phyloP scores from a whole-genome alignment of 306 rosid genomes.

The Trifolium subterraneum region DNA sequence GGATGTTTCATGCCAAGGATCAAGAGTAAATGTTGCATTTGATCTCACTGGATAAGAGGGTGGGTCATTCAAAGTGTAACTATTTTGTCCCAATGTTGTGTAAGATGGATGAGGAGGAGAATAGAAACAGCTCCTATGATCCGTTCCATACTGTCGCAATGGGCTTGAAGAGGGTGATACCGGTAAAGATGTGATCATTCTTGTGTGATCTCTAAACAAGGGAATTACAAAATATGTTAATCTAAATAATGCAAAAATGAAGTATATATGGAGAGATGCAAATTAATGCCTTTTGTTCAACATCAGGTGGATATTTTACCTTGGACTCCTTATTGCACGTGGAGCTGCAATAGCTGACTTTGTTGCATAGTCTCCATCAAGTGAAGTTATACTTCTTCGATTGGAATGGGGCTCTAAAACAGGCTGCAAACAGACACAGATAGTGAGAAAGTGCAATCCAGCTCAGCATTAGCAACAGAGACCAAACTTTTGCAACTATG shows the following conservation, averaged over 20 bases:
- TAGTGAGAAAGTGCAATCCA: conserved; percentile 39
- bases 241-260: conserved; percentile 16
- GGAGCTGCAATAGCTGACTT: conserved; percentile 48
- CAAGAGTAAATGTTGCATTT: conserved; percentile 56
- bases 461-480: conserved; percentile 17
- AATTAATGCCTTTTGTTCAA: conserved; percentile 12
- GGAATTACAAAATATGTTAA: conserved; percentile 29
- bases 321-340: conserved; percentile 49
- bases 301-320: conserved; percentile 46
- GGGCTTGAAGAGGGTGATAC: conserved; percentile 98
- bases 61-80: conserved; percentile 56
- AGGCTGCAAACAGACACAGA: conserved; percentile 45
- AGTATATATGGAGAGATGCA: conserved; percentile 13
- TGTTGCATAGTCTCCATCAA: conserved; percentile 52
- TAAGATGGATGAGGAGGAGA: conserved; percentile 87
- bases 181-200: conserved; percentile 81
- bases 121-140: conserved; percentile 59
- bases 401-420: conserved; percentile 49
- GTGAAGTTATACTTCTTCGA: conserved; percentile 46
- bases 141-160: conserved; percentile 63
- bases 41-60: conserved; percentile 59
- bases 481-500: conserved; percentile 26
- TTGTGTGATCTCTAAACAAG: conserved; percentile 65
- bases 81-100: conserved; percentile 59
- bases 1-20: conserved; percentile 66